A percentile compares a stretch with the other conserved stretches of the same genome.
These are phyloP conservation scores for Chytriomyces sp. DNA, from an alignment of 192 early-diverging fungal genomes.

Conservation along the genomic window DNA sequence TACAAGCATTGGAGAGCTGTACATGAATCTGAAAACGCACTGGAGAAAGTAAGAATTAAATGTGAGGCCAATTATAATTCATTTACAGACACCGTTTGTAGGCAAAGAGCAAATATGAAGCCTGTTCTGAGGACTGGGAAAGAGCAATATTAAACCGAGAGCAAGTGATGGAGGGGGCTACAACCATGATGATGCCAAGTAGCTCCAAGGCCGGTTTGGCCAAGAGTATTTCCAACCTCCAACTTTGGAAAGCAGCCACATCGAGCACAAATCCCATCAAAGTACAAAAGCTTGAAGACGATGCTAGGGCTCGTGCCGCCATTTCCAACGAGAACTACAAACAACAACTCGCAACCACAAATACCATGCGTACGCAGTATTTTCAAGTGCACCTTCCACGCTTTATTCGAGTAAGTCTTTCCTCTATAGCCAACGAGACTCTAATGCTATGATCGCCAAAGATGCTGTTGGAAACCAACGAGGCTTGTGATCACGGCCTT, in stretches of 20 bases:
- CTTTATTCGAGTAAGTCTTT: constrained; percentile 67
- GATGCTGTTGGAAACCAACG: constrained; percentile 76
- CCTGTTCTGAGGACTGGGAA: constrained; percentile 85
- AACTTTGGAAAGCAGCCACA: constrained; percentile 41
- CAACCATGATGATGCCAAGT: constrained; percentile 26
- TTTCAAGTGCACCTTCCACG: constrained; percentile 79
- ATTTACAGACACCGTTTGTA: constrained; percentile 12
- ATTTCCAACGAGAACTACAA: constrained; percentile 83
- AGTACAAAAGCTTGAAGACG: constrained; percentile 80
- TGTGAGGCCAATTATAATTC: background rate
- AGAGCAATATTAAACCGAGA: constrained; percentile 49
- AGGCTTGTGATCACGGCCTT: constrained; percentile 81
- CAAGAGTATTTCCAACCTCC: constrained; percentile 55
- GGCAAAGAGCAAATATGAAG: constrained; percentile 80
- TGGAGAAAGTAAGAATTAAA: constrained; percentile 78
- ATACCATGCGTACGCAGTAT: constrained; percentile 74
- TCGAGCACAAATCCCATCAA: constrained; percentile 48
- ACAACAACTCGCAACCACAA: constrained; percentile 73
- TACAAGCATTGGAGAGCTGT: constrained; percentile 73
- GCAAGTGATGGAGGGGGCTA: constrained; percentile 2
- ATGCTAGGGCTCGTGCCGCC: constrained; percentile 81
- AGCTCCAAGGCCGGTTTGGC: constrained; percentile 47
- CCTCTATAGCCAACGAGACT: too few species aligned
- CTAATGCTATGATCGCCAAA: too few species aligned
- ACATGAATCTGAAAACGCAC: constrained; percentile 70